Evolutionary conservation across 805 yeast species (phyloP).

Genomic region (Metschnikowia drakensbergensis): DNA sequence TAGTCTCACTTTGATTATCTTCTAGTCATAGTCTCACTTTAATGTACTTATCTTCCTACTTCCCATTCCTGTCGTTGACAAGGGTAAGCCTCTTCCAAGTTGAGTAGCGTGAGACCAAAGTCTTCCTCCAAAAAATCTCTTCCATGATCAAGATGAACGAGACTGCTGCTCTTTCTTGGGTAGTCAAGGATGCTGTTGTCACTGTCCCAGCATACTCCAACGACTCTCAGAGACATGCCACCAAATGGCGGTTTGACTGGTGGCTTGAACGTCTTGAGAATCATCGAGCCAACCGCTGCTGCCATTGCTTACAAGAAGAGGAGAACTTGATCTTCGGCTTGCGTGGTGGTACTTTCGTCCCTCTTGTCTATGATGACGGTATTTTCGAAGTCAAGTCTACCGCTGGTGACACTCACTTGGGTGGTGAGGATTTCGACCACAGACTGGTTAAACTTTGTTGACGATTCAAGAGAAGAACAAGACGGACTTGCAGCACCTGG

Average conservation of each 20-base stretch:
- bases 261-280: constrained; percentile 82
- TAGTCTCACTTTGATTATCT: too few relatives aligned
- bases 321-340: constrained; percentile 52
- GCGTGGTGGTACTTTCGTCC: constrained; percentile 50
- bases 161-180: constrained; percentile 74
- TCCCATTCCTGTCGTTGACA: constrained; percentile 32
- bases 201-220: constrained; percentile 93
- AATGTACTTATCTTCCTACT: constrained; percentile 9
- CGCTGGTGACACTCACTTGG: constrained; percentile 95
- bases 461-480: constrained; percentile 92
- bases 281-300: constrained; percentile 68
- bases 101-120: constrained; percentile 33
- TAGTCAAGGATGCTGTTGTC: constrained; percentile 81
- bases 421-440: constrained; percentile 96
- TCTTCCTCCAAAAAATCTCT: constrained; percentile 30
- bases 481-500: constrained; percentile 55
- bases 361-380: constrained; percentile 46
- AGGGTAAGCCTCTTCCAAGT: constrained; percentile 29
- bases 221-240: constrained; percentile 92
- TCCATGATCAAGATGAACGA: constrained; percentile 34
- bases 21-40: too few relatives aligned
- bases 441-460: constrained; percentile 82
- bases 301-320: constrained; percentile 45
- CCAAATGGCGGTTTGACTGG: constrained; percentile 92
- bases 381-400: constrained; percentile 52